A percentile compares a stretch with the other conserved stretches of the same genome.
These are phyloP conservation scores for Colletotrichum theobromicola DNA, from an alignment of 2,329 filamentous ascomycete genomes.

Conservation along the genomic window DNA sequence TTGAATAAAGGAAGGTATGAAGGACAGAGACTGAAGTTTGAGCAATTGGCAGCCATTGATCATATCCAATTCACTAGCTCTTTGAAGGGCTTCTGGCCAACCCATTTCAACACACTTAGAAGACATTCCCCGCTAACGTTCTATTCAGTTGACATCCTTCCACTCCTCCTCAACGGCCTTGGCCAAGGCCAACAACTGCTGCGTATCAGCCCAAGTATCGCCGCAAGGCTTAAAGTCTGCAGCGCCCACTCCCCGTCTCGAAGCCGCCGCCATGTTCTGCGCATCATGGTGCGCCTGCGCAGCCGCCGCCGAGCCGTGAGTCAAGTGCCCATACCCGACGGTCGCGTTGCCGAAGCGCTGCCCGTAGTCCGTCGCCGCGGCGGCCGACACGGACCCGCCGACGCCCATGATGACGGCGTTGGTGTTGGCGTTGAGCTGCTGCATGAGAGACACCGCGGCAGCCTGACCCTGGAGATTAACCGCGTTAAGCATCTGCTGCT, in stretches of 20 bases:
- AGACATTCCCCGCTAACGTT: not conserved
- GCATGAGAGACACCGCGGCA: not conserved
- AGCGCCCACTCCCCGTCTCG: not conserved
- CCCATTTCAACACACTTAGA: accelerated
- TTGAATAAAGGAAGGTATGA: accelerated
- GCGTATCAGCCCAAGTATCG: not conserved
- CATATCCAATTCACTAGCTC: not conserved
- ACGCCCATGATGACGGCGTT: not conserved
- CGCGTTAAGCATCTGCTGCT: not conserved
- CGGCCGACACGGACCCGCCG: not conserved
- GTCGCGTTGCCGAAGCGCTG: not conserved
- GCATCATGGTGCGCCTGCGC: not conserved
- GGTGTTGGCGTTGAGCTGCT: not conserved
- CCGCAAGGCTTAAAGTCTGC: not conserved
- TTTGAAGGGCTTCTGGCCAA: accelerated
- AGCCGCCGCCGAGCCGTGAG: not conserved
- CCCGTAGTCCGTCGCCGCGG: not conserved
- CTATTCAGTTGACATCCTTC: not conserved
- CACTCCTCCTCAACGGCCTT: not conserved
- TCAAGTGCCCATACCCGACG: not conserved
- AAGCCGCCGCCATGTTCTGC: not conserved
- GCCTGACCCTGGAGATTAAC: not conserved
- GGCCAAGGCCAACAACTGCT: not conserved
- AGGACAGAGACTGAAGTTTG: accelerated
- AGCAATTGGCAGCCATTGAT: not conserved